Evolutionary conservation across 495 filamentous ascomycete species (phyloP).

Genomic region (Xylaria cubensis): DNA sequence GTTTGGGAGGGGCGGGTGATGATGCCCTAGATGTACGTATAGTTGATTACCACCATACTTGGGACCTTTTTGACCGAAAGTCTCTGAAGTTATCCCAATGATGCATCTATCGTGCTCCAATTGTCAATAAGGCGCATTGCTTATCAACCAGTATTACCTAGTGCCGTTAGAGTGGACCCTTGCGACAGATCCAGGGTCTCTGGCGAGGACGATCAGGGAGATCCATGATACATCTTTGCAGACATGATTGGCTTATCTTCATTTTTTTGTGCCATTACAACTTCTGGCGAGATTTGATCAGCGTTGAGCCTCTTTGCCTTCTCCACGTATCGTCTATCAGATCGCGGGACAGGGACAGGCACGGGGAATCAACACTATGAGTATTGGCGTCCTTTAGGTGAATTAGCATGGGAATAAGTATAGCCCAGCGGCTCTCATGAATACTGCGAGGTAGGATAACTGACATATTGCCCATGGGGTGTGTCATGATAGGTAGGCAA

Average conservation of each 20-base stretch:
- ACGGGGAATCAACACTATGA: not conserved
- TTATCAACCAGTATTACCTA: not conserved
- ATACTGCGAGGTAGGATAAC: not conserved
- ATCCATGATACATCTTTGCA: not conserved
- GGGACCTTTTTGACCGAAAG: not conserved
- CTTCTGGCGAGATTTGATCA: not conserved
- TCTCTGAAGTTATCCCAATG: not conserved
- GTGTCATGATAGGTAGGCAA: not conserved
- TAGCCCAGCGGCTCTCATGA: not conserved
- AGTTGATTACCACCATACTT: not conserved
- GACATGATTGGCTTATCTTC: constrained; percentile 2
- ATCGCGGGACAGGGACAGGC: not conserved
- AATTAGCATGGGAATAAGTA: not conserved
- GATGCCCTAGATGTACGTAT: not conserved
- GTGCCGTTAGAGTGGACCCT: not conserved
- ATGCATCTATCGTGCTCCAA: not conserved
- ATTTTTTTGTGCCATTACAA: not conserved
- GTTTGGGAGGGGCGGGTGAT: not conserved
- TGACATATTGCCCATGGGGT: not conserved
- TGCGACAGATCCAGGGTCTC: not conserved
- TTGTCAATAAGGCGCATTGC: not conserved
- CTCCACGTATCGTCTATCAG: not conserved
- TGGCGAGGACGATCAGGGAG: constrained; percentile 12
- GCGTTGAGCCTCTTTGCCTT: constrained; percentile 3
- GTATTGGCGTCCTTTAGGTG: not conserved